Base-by-base conservation (phyloP, 1,139 yeast species). In the Lodderomyces oxycetoniae region DNA sequence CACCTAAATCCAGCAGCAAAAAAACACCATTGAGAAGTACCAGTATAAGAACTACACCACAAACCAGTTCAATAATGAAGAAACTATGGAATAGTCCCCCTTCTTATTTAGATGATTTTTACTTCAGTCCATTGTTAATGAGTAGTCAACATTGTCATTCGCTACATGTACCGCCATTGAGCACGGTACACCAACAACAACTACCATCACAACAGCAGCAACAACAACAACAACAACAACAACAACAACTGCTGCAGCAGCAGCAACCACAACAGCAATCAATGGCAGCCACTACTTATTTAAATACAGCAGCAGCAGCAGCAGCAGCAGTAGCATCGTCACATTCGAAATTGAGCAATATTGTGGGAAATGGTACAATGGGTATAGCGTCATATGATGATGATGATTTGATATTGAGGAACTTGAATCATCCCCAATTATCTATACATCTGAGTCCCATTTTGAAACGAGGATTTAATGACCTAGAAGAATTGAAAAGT, bases 21-120 rank as follows among this genome's bases (percentile, higher is more conserved):
- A 59, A 54, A 39, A 67, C 73, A n/a, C 73, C 73, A 11, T 44
- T 66, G 35, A 51, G 68, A 35, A 54, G 50, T 32, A 24, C 14
- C 12, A n/a, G 23, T 8, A 55, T 63, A 48, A 52, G 59, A 42
- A 59, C 74, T 39, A 24, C 26, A 24, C 74, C 74, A 3, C 63
- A 68, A 57, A 53, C 67, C 43, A 43, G 53, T 35, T 61, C 72
- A 5, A 62, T 69, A 24, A 56, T 70, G 55, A 67, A 64, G 42
- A 72, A 68, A 45, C 57, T 73, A 38, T 72, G 80, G 80, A 71
- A 77, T 46, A 76, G 84, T 14, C 26, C n/a, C n/a, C 86, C 86
- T 3, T 71, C 79, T 5, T 76, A 75, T 47, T 60, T 78, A 41
- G 86, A 79, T 43, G 86, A 79, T 46, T 79, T 79, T 48, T 77